Conservation (phyloP, 768 basidiomycete species). For the Termitomyces sp. region DNA sequence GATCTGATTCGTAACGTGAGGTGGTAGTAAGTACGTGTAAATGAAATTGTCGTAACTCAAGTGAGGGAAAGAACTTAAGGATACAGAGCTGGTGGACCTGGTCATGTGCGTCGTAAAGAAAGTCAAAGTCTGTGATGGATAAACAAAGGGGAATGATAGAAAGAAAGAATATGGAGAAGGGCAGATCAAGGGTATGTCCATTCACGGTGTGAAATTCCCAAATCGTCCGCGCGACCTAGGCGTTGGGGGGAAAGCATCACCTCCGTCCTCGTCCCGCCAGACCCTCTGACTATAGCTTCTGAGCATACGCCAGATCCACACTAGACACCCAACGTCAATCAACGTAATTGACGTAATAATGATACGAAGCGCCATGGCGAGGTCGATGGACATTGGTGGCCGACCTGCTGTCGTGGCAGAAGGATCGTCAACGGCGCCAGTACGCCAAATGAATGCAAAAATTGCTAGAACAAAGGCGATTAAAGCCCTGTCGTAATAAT, state of each 20-base stretch:
- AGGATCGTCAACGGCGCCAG: slow-evolving; percentile 6
- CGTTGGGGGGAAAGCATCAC: slow-evolving; percentile 2
- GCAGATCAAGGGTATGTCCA: neutral
- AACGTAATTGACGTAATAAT: slow-evolving; percentile 10
- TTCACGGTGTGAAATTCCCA: neutral
- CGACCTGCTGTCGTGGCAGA: slow-evolving; percentile 1
- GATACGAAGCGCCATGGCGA: slow-evolving; percentile 8
- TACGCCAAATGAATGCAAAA: slow-evolving; percentile 13
- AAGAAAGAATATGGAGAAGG: neutral
- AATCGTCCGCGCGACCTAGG: neutral
- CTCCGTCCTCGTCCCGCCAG: slow-evolving; percentile 10
- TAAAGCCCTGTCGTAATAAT: neutral
- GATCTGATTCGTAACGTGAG: neutral
- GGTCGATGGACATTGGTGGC: slow-evolving; percentile 8
- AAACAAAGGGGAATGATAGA: neutral
- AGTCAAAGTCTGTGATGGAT: neutral
- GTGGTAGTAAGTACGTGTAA: neutral
- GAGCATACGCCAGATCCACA: slow-evolving; percentile 9
- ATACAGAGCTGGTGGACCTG: neutral
- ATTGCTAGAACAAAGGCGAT: slow-evolving; percentile 10
- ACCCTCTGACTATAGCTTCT: slow-evolving; percentile 6
- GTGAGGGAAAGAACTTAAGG: neutral
- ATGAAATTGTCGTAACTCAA: neutral
- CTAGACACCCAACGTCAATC: slow-evolving; percentile 9
- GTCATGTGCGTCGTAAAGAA: neutral